Conservation (phyloP, 2,329 filamentous ascomycete genomes). For the Macrophomina pseudophaseolina region DNA sequence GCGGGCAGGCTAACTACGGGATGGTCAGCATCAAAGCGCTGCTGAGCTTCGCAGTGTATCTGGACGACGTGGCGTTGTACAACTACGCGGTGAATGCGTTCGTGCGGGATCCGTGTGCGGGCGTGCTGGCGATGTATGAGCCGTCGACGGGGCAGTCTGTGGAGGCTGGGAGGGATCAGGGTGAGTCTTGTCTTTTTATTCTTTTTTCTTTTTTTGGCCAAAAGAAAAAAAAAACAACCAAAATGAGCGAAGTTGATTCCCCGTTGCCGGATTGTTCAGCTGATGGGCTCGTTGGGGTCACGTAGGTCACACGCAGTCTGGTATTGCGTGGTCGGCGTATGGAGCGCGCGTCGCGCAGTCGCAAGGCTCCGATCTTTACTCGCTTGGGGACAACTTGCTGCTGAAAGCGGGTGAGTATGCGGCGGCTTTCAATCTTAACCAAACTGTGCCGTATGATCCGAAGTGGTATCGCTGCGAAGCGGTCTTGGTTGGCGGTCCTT, state of each 20-base stretch:
- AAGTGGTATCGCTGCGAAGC: conserved; percentile 48
- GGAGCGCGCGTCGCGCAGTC: conserved; percentile 42
- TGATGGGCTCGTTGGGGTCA: neutral
- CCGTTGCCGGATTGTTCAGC: too few species aligned
- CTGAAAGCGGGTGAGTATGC: conserved; percentile 46
- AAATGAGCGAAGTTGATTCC: too few species aligned
- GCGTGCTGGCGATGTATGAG: conserved; percentile 38
- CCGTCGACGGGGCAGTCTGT: conserved; percentile 42
- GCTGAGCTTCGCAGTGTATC: conserved; percentile 47
- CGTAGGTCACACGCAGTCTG: conserved; percentile 37
- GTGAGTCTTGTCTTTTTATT: neutral
- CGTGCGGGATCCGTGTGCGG: conserved; percentile 46
- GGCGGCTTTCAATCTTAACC: conserved; percentile 47
- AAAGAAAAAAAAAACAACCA: too few species aligned
- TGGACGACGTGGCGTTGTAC: conserved; percentile 49
- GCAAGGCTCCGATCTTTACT: conserved; percentile 46
- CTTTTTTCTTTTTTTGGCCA: neutral
- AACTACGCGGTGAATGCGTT: conserved; percentile 49
- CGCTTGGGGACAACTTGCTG: conserved; percentile 39
- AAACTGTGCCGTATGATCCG: conserved; percentile 43
- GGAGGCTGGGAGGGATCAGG: conserved; percentile 49
- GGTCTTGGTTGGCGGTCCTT: conserved; percentile 47
- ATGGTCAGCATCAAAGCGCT: conserved; percentile 49
- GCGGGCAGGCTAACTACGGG: conserved; percentile 52
- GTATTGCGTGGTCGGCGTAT: conserved; percentile 43